Evolutionary conservation across 2,329 filamentous ascomycete genomes (phyloP).

Genomic region (Amauroascus verrucosus): DNA sequence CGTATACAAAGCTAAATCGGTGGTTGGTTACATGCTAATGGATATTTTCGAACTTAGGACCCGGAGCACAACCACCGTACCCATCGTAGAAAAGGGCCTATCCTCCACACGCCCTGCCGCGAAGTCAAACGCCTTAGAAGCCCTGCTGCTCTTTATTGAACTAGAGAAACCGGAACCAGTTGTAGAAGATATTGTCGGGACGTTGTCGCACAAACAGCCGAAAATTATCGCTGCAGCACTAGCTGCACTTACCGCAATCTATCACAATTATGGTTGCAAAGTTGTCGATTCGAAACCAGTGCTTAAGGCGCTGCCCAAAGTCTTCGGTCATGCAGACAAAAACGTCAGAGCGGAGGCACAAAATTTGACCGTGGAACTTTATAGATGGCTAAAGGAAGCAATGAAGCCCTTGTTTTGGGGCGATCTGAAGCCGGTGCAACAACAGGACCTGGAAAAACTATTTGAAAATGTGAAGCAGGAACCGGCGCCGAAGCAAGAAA

Average conservation of each 20-base stretch:
- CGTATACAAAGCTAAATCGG: background rate
- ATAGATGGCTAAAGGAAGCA: slow-evolving; percentile 91
- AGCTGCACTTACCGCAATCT: slow-evolving; percentile 68
- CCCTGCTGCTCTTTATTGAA: slow-evolving; percentile 79
- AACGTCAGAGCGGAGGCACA: slow-evolving; percentile 93
- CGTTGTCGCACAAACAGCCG: slow-evolving; percentile 76
- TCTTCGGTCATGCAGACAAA: slow-evolving; percentile 93
- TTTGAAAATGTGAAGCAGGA: slow-evolving; percentile 92
- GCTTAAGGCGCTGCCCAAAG: slow-evolving; percentile 77
- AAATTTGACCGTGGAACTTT: slow-evolving; percentile 83
- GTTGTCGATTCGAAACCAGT: slow-evolving; percentile 85
- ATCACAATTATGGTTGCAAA: slow-evolving; percentile 91
- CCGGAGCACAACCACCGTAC: slow-evolving; percentile 59
- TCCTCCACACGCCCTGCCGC: slow-evolving; percentile 77
- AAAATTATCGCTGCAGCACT: slow-evolving; percentile 74
- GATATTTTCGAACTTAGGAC: slow-evolving; percentile 44
- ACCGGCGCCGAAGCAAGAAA: slow-evolving; percentile 75
- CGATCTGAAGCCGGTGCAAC: slow-evolving; percentile 89
- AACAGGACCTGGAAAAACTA: slow-evolving; percentile 82
- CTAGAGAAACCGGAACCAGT: slow-evolving; percentile 75
- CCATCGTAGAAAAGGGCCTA: slow-evolving; percentile 85
- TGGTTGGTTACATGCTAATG: background rate
- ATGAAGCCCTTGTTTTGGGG: slow-evolving; percentile 98
- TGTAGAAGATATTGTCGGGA: slow-evolving; percentile 79
- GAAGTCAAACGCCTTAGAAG: slow-evolving; percentile 78